These are phyloP conservation scores for Luffa acutangula DNA, from an alignment of 306 rosid species.

Conservation along the genomic window DNA sequence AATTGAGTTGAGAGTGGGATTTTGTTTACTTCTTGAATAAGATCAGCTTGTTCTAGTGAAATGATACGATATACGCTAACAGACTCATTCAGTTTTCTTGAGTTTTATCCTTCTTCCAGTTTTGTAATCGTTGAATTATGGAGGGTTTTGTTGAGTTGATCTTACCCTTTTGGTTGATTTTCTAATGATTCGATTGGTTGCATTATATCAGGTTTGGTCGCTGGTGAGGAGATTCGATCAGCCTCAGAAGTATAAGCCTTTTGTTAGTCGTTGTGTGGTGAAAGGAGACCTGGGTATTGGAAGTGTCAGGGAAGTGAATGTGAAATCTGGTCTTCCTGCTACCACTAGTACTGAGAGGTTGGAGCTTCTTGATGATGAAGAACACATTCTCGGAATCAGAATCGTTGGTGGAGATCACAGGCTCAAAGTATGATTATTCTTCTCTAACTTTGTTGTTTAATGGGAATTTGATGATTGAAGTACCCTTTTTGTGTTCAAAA, in stretches of 20 bases:
- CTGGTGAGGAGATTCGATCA: conserved; percentile 93
- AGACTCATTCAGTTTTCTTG: neutral
- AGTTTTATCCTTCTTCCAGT: neutral
- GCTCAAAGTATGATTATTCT: conserved; percentile 44
- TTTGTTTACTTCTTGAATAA: neutral
- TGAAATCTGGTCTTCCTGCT: conserved; percentile 94
- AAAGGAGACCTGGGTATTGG: conserved; percentile 83
- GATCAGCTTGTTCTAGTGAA: neutral
- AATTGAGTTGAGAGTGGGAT: neutral
- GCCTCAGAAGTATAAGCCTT: conserved; percentile 84
- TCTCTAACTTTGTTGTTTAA: neutral
- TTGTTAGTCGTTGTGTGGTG: conserved; percentile 74
- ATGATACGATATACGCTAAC: neutral
- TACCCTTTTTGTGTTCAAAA: neutral
- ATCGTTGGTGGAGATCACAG: conserved; percentile 90
- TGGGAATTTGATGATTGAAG: neutral
- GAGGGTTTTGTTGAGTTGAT: neutral
- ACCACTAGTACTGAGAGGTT: conserved; percentile 86
- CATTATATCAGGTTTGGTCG: conserved; percentile 80
- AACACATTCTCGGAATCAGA: conserved; percentile 70
- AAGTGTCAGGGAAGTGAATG: conserved; percentile 86
- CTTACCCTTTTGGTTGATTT: neutral
- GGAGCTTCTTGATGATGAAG: conserved; percentile 80
- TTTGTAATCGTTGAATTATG: neutral
- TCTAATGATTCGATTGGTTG: conserved; percentile 10